Percentiles rank a stretch among this genome's conserved stretches.
These are phyloP conservation scores for Oryza punctata DNA, from an alignment of 176 grass and related monocot species.

Conservation along the genomic window DNA sequence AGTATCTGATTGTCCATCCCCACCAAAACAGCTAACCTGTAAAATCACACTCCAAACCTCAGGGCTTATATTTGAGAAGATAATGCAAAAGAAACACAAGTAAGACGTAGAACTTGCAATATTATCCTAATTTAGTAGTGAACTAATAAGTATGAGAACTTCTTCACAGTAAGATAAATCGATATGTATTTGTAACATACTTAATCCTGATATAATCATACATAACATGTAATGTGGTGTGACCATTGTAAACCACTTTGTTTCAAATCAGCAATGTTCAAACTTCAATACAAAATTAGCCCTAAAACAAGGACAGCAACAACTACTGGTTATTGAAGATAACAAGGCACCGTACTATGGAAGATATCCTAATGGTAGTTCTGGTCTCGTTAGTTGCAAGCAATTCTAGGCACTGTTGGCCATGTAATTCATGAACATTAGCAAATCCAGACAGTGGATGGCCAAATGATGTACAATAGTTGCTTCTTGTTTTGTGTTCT, in stretches of 20 bases:
- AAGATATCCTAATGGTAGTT: neutral
- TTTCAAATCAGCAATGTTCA: neutral
- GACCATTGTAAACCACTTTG: neutral
- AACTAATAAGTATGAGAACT: conserved; percentile 1
- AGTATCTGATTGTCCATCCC: conserved; percentile 59
- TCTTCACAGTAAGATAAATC: conserved; percentile 4
- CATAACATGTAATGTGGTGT: neutral
- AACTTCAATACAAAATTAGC: neutral
- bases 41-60: conserved; percentile 30
- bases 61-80: neutral
- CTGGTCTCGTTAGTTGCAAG: neutral
- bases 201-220: neutral
- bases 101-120: neutral
- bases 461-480: neutral
- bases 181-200: neutral
- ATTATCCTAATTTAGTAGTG: neutral
- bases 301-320: neutral
- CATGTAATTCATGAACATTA: neutral
- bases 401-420: conserved; percentile 4
- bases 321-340: neutral
- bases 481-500: neutral
- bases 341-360: neutral
- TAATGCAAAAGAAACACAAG: conserved; percentile 11
- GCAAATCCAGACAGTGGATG: neutral
- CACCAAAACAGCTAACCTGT: conserved; percentile 83